These are phyloP conservation scores for Dissophora globulifera DNA, from an alignment of 192 early-diverging fungal species.

Conservation along the genomic window DNA sequence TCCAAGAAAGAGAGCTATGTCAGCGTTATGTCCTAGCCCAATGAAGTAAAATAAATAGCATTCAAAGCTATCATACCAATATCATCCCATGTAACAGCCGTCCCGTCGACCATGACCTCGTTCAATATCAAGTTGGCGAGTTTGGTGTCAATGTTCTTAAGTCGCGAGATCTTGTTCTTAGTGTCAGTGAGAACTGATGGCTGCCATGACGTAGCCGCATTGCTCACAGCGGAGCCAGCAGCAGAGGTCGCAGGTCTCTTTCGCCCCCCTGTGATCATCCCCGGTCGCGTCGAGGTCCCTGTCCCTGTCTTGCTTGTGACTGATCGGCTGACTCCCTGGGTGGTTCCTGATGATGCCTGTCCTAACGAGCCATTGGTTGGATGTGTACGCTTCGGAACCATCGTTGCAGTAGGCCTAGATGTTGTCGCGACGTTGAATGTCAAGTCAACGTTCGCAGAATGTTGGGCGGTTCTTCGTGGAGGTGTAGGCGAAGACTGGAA, in stretches of 20 bases:
- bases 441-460: too few relatives aligned
- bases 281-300: constrained; percentile 15
- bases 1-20: too few relatives aligned
- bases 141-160: constrained; percentile 56
- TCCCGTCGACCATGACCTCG: constrained; percentile 47
- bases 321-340: neutral
- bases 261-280: constrained; percentile 44
- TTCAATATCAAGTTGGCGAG: constrained; percentile 57
- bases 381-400: constrained; percentile 6
- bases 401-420: neutral
- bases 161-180: constrained; percentile 38
- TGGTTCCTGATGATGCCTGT: neutral
- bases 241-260: constrained; percentile 15
- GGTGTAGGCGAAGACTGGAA: constrained; percentile 1
- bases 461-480: neutral
- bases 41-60: too few relatives aligned
- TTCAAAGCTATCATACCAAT: constrained; percentile 49
- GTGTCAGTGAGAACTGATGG: constrained; percentile 34
- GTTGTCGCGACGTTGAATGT: too few relatives aligned
- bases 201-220: neutral
- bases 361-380: constrained; percentile 10
- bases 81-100: constrained; percentile 77
- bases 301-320: neutral
- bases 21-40: too few relatives aligned
- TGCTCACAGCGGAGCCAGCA: constrained; percentile 2